These are phyloP conservation scores for Drechslerella stenobrocha DNA, from an alignment of 2,329 filamentous ascomycete genomes.

Conservation along the genomic window DNA sequence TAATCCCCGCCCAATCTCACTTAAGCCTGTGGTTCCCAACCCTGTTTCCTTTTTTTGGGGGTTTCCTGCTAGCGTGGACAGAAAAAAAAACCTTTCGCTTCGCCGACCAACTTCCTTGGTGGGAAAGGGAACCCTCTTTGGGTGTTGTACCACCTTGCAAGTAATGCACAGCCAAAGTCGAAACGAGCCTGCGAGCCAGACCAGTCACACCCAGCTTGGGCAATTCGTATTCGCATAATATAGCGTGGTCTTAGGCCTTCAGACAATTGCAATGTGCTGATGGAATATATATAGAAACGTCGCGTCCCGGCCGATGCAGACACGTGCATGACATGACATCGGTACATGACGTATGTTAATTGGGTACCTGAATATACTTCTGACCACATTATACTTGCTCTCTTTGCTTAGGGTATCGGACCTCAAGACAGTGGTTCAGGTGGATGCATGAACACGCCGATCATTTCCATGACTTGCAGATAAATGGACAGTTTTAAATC, in stretches of 20 bases:
- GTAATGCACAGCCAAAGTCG: slow-evolving; percentile 23
- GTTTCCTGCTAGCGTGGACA: slow-evolving; percentile 13
- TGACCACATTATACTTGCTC: background rate
- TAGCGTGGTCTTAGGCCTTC: too few relatives aligned
- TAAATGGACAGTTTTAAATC: too few relatives aligned
- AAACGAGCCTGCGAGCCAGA: background rate
- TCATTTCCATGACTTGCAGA: background rate
- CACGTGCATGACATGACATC: slow-evolving; percentile 8
- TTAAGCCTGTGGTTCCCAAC: background rate
- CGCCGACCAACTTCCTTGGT: slow-evolving; percentile 44
- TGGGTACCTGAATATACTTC: background rate
- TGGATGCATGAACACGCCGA: background rate
- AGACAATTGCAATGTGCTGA: background rate
- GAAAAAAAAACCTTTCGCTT: slow-evolving; percentile 31
- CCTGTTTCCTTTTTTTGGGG: too few relatives aligned
- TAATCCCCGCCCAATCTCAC: background rate
- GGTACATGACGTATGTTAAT: slow-evolving; percentile 5
- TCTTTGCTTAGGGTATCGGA: background rate
- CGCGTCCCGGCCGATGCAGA: slow-evolving; percentile 6
- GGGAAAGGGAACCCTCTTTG: slow-evolving; percentile 22
- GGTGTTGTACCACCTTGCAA: slow-evolving; percentile 19
- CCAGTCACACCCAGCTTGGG: background rate
- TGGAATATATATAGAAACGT: slow-evolving; percentile 1
- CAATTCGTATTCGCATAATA: slow-evolving; percentile 1
- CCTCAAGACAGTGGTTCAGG: background rate